A percentile compares a stretch with the other conserved stretches of the same genome.
phyloP scores from a whole-genome alignment of 108 stramenopile species.

The Pseudonitzschia multiseries region DNA sequence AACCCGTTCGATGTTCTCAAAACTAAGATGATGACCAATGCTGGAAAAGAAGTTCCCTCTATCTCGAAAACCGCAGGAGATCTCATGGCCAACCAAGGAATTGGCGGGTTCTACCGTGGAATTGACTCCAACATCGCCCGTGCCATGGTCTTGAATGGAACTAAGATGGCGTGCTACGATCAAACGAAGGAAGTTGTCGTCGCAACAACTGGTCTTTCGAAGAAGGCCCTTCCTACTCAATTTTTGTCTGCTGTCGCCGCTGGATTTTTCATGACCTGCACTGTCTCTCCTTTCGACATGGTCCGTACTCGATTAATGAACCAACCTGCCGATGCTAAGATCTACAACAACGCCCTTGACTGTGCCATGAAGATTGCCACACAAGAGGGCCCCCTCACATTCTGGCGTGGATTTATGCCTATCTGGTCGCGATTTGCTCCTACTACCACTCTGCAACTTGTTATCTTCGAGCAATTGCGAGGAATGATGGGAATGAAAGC shows the following conservation, averaged over 20 bases:
- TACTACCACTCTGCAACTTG: constrained; percentile 86
- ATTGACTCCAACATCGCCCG: constrained; percentile 89
- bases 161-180: constrained; percentile 94
- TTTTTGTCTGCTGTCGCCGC: constrained; percentile 80
- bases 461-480: constrained; percentile 89
- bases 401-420: constrained; percentile 92
- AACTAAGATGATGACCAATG: constrained; percentile 85
- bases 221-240: constrained; percentile 56
- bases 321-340: constrained; percentile 87
- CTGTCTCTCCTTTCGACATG: constrained; percentile 91
- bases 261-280: constrained; percentile 94
- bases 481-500: constrained; percentile 79
- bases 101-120: constrained; percentile 92
- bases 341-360: constrained; percentile 84
- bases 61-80: constrained; percentile 65
- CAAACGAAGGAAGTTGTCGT: constrained; percentile 84
- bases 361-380: constrained; percentile 85
- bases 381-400: constrained; percentile 77
- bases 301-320: constrained; percentile 91
- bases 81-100: constrained; percentile 70
- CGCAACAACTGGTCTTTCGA: constrained; percentile 49
- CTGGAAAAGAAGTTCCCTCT: constrained; percentile 63
- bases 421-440: constrained; percentile 95
- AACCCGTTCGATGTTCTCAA: constrained; percentile 92
- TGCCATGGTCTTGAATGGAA: constrained; percentile 92